Evolutionary conservation across 225 moss, liverwort and hornwort genomes (phyloP).

Genomic region (Ulota crispa): DNA sequence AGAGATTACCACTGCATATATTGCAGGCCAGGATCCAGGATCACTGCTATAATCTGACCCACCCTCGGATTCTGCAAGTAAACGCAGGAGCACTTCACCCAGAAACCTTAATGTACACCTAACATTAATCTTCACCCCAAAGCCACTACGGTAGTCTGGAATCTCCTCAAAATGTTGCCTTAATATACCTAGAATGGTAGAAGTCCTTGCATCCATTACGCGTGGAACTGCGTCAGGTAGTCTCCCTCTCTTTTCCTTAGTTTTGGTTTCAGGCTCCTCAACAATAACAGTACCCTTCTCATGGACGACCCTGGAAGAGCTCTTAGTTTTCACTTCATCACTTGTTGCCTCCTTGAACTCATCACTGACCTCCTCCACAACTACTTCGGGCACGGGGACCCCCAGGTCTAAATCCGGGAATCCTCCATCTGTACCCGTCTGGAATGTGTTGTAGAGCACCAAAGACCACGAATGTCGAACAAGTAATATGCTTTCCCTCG

Average conservation of each 20-base stretch:
- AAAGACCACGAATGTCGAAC: slow-evolving; percentile 96
- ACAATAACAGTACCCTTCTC: slow-evolving; percentile 29
- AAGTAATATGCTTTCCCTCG: slow-evolving; percentile 66
- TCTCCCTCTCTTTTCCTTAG: slow-evolving; percentile 26
- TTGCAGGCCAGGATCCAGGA: slow-evolving; percentile 83
- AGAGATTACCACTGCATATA: slow-evolving; percentile 84
- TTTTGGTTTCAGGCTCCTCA: slow-evolving; percentile 28
- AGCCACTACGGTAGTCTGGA: slow-evolving; percentile 73
- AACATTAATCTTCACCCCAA: slow-evolving; percentile 80
- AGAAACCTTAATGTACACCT: slow-evolving; percentile 65
- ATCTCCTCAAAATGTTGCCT: slow-evolving; percentile 86
- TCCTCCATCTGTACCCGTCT: slow-evolving; percentile 51
- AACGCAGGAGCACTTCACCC: slow-evolving; percentile 55
- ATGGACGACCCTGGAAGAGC: slow-evolving; percentile 7
- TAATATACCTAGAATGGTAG: slow-evolving; percentile 63
- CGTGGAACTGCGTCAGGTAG: slow-evolving; percentile 49
- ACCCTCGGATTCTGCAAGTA: slow-evolving; percentile 47
- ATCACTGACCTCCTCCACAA: slow-evolving; percentile 55
- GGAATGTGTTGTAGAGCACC: slow-evolving; percentile 81
- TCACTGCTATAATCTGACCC: slow-evolving; percentile 23
- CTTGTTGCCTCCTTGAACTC: slow-evolving; percentile 36
- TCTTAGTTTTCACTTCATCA: slow-evolving; percentile 23
- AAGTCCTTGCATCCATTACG: slow-evolving; percentile 82
- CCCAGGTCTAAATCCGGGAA: slow-evolving; percentile 39
- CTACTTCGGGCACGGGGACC: slow-evolving; percentile 32